Evolutionary conservation across 768 basidiomycete species (phyloP).

Genomic region (Suillus subaureus): DNA sequence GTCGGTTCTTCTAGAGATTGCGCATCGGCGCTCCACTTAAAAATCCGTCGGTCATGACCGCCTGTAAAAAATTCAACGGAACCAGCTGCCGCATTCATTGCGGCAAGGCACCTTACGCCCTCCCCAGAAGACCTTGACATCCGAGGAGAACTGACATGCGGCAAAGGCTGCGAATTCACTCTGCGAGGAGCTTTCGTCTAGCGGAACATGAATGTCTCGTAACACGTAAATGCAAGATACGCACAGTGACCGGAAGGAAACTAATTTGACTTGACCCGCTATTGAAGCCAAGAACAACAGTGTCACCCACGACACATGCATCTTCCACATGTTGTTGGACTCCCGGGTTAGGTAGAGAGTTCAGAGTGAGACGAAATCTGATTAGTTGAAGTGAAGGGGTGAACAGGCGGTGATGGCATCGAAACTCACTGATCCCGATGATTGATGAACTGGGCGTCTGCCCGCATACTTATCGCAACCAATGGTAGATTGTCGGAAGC

Average conservation of each 20-base stretch:
- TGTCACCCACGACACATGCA: slow-evolving; percentile 44
- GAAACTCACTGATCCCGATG: slow-evolving; percentile 31
- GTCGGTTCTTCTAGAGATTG: slow-evolving; percentile 23
- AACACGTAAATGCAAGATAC: slow-evolving; percentile 29
- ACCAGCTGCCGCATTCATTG: slow-evolving; percentile 32
- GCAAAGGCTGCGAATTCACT: slow-evolving; percentile 32
- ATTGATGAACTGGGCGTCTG: slow-evolving; percentile 47
- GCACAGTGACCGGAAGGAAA: slow-evolving; percentile 37
- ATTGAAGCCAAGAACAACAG: slow-evolving; percentile 46
- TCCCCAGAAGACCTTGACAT: slow-evolving; percentile 25
- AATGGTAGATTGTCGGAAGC: slow-evolving; percentile 34
- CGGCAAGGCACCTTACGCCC: slow-evolving; percentile 47
- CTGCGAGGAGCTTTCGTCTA: slow-evolving; percentile 33
- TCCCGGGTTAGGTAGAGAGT: slow-evolving; percentile 41
- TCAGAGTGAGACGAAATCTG: slow-evolving; percentile 38
- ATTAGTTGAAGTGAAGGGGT: slow-evolving; percentile 15
- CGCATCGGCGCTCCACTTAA: slow-evolving; percentile 39
- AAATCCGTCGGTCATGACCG: slow-evolving; percentile 47
- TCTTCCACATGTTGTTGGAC: slow-evolving; percentile 47
- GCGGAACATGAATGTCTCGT: slow-evolving; percentile 24
- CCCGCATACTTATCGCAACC: slow-evolving; percentile 48
- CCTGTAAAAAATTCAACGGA: slow-evolving; percentile 48
- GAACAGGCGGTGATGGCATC: slow-evolving; percentile 5
- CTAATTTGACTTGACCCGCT: slow-evolving; percentile 46
- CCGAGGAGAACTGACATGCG: slow-evolving; percentile 33